Conservation (phyloP, 2,329 filamentous ascomycete genomes). For the Teratosphaeria nubilosa region DNA sequence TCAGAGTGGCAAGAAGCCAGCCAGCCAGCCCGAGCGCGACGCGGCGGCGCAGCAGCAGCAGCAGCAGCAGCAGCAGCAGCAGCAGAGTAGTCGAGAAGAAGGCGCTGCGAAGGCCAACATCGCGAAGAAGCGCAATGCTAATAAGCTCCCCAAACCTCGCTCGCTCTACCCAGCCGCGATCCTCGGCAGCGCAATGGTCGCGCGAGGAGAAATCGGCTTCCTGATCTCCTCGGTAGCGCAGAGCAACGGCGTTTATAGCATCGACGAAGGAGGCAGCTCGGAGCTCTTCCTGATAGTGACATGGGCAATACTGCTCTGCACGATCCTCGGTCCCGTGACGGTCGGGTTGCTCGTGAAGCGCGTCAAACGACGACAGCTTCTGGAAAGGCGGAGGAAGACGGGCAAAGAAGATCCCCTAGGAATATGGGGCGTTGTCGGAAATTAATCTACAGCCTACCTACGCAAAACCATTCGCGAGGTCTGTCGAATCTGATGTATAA, state of each 20-base stretch:
- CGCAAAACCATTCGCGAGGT: neutral
- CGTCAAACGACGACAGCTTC: neutral
- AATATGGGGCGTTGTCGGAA: neutral
- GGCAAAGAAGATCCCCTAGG: neutral
- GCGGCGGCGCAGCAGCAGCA: no score
- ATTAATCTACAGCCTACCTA: neutral
- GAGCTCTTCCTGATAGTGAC: conserved; percentile 45
- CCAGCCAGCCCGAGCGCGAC: neutral
- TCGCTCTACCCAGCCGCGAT: conserved; percentile 60
- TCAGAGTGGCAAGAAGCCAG: neutral
- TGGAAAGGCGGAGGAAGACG: neutral
- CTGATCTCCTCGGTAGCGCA: conserved; percentile 62
- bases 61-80: no score
- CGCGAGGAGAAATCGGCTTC: conserved; percentile 72
- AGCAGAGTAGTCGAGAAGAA: no score
- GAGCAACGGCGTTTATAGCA: conserved; percentile 38
- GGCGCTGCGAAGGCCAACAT: no score
- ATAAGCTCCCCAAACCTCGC: conserved; percentile 35
- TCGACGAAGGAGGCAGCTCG: conserved; percentile 17
- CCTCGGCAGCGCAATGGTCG: conserved; percentile 60
- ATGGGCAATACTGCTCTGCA: conserved; percentile 44
- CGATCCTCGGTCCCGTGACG: neutral
- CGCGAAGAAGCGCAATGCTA: neutral
- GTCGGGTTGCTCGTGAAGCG: neutral
- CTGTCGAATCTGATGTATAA: neutral